Percentiles rank a stretch among this genome's conserved stretches.
Evolutionary conservation across 495 filamentous ascomycete genomes (phyloP).

Genomic region (Glarea lozoyensis): DNA sequence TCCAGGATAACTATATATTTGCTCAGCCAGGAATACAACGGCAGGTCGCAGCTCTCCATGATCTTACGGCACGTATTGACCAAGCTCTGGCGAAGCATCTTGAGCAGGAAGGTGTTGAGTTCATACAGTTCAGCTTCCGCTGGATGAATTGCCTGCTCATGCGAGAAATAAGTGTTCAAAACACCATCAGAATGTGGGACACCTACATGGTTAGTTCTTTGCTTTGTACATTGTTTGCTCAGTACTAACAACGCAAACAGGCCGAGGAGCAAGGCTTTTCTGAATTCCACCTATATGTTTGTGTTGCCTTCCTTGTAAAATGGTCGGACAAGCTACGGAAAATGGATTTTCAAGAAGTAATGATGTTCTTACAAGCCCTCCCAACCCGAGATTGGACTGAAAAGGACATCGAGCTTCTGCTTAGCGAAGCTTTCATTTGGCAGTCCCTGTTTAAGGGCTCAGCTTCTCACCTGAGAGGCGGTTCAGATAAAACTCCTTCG

Average conservation of each 20-base stretch:
- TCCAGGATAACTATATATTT: conserved; percentile 98
- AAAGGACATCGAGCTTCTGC: conserved; percentile 90
- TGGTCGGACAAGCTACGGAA: conserved; percentile 92
- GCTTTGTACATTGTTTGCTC: conserved; percentile 1
- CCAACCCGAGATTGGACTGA: conserved; percentile 95
- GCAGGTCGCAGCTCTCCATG: conserved; percentile 78
- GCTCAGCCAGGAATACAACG: conserved; percentile 94
- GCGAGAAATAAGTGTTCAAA: conserved; percentile 91
- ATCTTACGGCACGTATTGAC: conserved; percentile 87
- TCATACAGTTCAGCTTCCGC: conserved; percentile 97
- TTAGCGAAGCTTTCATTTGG: conserved; percentile 96
- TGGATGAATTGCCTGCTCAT: conserved; percentile 99
- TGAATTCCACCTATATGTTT: conserved; percentile 95
- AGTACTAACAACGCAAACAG: conserved; percentile 39
- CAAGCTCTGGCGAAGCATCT: conserved; percentile 76
- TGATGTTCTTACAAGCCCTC: conserved; percentile 97
- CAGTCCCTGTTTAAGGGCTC: conserved; percentile 86
- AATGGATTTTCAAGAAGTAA: conserved; percentile 97
- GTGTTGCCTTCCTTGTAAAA: conserved; percentile 96
- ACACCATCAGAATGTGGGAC: conserved; percentile 98
- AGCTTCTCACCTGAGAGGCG: conserved; percentile 64
- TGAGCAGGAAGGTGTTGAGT: conserved; percentile 84
- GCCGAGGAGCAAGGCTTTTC: conserved; percentile 98
- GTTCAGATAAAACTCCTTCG: conserved; percentile 18
- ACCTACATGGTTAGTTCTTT: conserved; percentile 74